These are phyloP conservation scores for Phytopythium vexans DNA, from an alignment of 352 stramenopile genomes.

Conservation along the genomic window DNA sequence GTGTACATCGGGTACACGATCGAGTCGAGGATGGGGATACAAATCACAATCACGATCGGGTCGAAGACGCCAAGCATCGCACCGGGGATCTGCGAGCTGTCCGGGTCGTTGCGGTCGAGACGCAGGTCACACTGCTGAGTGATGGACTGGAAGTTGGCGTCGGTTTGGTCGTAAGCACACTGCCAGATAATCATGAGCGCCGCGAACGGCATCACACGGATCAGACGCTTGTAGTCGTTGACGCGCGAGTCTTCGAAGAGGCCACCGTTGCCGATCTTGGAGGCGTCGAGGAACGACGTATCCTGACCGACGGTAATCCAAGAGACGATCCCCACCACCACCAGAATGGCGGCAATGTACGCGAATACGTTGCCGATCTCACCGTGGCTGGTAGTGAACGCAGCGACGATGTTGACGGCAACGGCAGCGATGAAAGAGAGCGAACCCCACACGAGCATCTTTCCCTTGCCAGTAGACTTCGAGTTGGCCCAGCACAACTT, in stretches of 20 bases:
- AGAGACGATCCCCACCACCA: conserved; percentile 30
- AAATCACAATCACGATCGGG: conserved; percentile 31
- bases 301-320: conserved; percentile 44
- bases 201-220: conserved; percentile 45
- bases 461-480: conserved; percentile 14
- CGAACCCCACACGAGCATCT: conserved; percentile 27
- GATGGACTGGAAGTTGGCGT: conserved; percentile 63
- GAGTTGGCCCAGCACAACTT: conserved; percentile 23
- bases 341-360: conserved; percentile 33
- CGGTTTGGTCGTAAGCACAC: conserved; percentile 50
- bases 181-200: conserved; percentile 60
- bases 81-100: conserved; percentile 37
- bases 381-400: conserved; percentile 36
- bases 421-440: conserved; percentile 28
- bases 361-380: conserved; percentile 28
- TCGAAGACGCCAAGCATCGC: conserved; percentile 45
- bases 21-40: conserved; percentile 31
- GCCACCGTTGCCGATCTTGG: conserved; percentile 39
- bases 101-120: conserved; percentile 17
- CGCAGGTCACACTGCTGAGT: conserved; percentile 55
- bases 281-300: conserved; percentile 40
- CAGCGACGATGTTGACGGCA: conserved; percentile 46
- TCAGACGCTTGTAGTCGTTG: conserved; percentile 46
- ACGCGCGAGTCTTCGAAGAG: conserved; percentile 31
- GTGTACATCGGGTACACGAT: conserved; percentile 34